Percentiles rank a stretch among this genome's conserved stretches.
phyloP scores from a whole-genome alignment of 2,329 filamentous ascomycete genomes.

The Alternaria brassicicola region DNA sequence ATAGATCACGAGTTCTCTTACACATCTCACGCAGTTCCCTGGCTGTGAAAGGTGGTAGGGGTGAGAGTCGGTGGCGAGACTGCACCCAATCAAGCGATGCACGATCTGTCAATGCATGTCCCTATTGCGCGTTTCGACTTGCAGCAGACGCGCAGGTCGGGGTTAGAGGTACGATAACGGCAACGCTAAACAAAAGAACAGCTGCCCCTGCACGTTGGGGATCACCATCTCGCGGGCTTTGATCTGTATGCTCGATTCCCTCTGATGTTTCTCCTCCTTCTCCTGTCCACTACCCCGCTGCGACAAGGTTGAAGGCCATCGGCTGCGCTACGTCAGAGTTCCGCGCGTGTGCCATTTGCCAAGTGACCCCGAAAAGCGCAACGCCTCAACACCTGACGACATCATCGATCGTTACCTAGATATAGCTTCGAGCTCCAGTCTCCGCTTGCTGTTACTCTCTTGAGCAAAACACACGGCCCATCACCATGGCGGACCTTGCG shows the following conservation, averaged over 20 bases:
- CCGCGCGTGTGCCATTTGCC: slow-evolving; percentile 6
- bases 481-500: slow-evolving; percentile 42
- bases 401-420: slow-evolving; percentile 10
- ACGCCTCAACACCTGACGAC: slow-evolving; percentile 24
- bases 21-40: slow-evolving; percentile 1
- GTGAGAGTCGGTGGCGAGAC: slow-evolving; percentile 28
- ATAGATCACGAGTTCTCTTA: background rate
- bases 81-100: slow-evolving; percentile 33
- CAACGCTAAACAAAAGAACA: slow-evolving; percentile 26
- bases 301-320: slow-evolving; percentile 18
- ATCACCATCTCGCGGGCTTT: background rate
- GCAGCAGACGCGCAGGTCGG: slow-evolving; percentile 28
- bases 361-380: slow-evolving; percentile 16
- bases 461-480: slow-evolving; percentile 10
- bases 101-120: slow-evolving; percentile 32
- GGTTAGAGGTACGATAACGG: slow-evolving; percentile 23
- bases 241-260: background rate
- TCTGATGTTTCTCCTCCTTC: background rate
- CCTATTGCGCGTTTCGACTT: slow-evolving; percentile 29
- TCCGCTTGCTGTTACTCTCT: background rate
- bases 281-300: slow-evolving; percentile 11
- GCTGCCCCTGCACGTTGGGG: slow-evolving; percentile 9
- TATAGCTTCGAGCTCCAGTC: background rate
- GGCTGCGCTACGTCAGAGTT: slow-evolving; percentile 33
- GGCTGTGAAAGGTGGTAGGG: slow-evolving; percentile 19